These are phyloP conservation scores for Pterothamnion heteromorphum DNA, from an alignment of 31 red algal species.

Conservation along the genomic window DNA sequence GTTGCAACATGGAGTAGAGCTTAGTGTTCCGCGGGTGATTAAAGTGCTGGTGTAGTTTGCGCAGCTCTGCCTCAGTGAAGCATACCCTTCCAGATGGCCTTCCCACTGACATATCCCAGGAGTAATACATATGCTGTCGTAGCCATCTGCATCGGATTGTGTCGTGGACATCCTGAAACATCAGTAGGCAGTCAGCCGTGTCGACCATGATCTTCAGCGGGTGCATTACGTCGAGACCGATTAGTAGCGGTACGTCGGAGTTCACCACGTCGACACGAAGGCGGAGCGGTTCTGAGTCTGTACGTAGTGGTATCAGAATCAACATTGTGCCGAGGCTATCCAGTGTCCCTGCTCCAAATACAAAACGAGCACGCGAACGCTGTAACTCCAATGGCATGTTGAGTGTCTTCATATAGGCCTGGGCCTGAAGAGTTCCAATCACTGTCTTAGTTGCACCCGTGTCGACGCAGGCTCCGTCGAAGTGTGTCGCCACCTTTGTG, in stretches of 20 bases:
- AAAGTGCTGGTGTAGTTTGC: constrained; percentile 6
- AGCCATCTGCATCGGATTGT: background rate
- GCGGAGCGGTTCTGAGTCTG: background rate
- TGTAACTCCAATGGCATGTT: no score
- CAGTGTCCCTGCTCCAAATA: background rate
- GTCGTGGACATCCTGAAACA: background rate
- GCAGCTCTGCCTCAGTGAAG: background rate
- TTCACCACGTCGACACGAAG: constrained; percentile 10
- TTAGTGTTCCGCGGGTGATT: background rate
- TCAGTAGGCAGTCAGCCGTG: no score
- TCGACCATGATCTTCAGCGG: background rate
- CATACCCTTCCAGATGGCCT: background rate
- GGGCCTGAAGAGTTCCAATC: no score
- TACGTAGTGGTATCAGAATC: background rate
- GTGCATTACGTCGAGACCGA: constrained; percentile 40
- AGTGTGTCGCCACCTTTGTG: no score
- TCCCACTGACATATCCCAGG: background rate
- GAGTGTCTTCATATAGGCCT: no score
- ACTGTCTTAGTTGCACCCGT: no score
- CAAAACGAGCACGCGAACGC: background rate
- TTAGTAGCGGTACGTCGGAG: constrained; percentile 19
- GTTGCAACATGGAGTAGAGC: background rate
- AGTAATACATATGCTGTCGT: background rate
- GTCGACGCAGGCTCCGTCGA: no score
- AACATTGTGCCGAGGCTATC: background rate